These are phyloP conservation scores for Apiospora rasikravindrae DNA, from an alignment of 2,329 filamentous ascomycete species.

Conservation along the genomic window DNA sequence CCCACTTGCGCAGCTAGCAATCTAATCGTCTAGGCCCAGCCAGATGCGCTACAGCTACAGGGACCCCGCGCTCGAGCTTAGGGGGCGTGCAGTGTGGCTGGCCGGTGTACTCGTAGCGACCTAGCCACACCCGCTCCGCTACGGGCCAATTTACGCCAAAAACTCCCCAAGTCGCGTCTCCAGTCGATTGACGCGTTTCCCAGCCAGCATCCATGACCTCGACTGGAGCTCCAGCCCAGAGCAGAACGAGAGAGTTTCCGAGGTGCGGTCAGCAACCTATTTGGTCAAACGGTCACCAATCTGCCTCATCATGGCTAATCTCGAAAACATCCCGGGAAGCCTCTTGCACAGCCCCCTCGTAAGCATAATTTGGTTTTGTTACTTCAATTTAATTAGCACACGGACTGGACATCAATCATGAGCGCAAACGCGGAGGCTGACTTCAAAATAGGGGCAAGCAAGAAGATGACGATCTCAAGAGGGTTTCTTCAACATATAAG, in stretches of 20 bases:
- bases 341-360: constrained; percentile 58
- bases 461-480: constrained; percentile 51
- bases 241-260: background rate
- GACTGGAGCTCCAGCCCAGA: constrained; percentile 7
- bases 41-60: background rate
- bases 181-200: constrained; percentile 24
- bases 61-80: constrained; percentile 3
- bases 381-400: background rate
- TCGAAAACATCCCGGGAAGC: constrained; percentile 49
- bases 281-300: constrained; percentile 9
- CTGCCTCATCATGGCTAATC: constrained; percentile 44
- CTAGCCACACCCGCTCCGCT: constrained; percentile 26
- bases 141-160: constrained; percentile 42
- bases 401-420: background rate
- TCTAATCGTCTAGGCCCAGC: background rate
- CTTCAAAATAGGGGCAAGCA: constrained; percentile 40
- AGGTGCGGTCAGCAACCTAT: constrained; percentile 8
- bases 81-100: background rate
- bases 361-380: constrained; percentile 30
- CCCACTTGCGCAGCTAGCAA: background rate
- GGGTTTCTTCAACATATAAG: constrained; percentile 67
- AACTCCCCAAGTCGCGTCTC: constrained; percentile 28
- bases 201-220: constrained; percentile 21
- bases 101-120: background rate
- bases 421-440: constrained; percentile 11